Conservation (phyloP, 305 asterid species). For the Fraxinus floribunda region DNA sequence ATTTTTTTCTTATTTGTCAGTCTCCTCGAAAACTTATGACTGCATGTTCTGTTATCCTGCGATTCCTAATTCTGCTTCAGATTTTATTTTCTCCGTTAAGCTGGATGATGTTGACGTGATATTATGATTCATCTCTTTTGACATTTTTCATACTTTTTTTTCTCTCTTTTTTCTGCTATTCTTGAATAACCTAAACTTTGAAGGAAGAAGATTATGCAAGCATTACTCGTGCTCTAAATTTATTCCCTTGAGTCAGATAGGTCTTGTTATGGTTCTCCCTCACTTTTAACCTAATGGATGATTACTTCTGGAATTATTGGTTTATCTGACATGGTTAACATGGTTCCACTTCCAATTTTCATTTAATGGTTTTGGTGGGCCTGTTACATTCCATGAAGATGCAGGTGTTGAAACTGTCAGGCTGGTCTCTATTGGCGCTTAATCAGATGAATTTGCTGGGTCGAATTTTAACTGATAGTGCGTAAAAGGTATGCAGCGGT, state of each 20-base stretch:
- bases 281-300: conserved; percentile 16
- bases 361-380: conserved; percentile 41
- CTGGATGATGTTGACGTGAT: background rate
- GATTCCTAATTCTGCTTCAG: conserved; percentile 14
- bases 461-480: conserved; percentile 43
- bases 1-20: conserved; percentile 39
- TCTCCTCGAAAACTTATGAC: no score
- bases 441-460: conserved; percentile 55
- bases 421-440: conserved; percentile 57
- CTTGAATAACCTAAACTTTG: background rate
- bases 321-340: conserved; percentile 18
- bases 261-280: conserved; percentile 16
- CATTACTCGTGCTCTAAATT: conserved; percentile 16
- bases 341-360: conserved; percentile 26
- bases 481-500: conserved; percentile 56
- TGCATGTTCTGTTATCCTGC: conserved; percentile 22
- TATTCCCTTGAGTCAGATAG: background rate
- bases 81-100: conserved; percentile 16
- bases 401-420: conserved; percentile 63
- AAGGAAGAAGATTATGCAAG: background rate
- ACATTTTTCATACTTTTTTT: conserved; percentile 7
- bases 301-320: conserved; percentile 14
- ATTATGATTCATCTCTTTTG: conserved; percentile 9
- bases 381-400: conserved; percentile 55
- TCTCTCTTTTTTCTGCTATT: conserved; percentile 2